Percentiles rank a stretch among this genome's conserved stretches.
Evolutionary conservation across 208 protist species (phyloP).

Genomic region (Trypanosomatidae sp.): DNA sequence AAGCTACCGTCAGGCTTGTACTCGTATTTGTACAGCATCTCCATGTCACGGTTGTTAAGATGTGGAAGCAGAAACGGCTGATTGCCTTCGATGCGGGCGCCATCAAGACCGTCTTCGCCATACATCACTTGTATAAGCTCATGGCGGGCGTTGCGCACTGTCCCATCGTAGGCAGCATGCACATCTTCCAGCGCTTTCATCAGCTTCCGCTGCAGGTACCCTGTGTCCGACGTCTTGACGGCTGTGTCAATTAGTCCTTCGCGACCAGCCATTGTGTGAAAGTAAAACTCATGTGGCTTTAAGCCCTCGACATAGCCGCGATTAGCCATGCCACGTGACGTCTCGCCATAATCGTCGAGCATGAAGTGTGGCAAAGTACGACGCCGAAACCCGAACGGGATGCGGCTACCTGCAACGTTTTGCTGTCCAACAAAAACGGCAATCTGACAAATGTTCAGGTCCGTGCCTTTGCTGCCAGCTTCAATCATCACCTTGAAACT

Average conservation of each 20-base stretch:
- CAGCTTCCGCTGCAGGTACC: constrained; percentile 91
- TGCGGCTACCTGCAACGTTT: constrained; percentile 98
- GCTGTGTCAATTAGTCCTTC: constrained; percentile 99
- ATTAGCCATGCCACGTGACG: constrained; percentile 96
- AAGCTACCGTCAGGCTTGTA: constrained; percentile 66
- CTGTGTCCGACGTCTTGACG: constrained; percentile 99
- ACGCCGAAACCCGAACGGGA: constrained; percentile 95
- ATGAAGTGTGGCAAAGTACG: constrained; percentile 98
- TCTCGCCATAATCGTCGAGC: constrained; percentile 97
- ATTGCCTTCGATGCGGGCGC: constrained; percentile 84
- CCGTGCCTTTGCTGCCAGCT: constrained; percentile 97
- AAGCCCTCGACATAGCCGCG: constrained; percentile 98
- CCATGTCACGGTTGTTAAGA: constrained; percentile 55
- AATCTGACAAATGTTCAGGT: constrained; percentile 99
- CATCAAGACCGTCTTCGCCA: constrained; percentile 99
- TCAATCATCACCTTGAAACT: constrained; percentile 95
- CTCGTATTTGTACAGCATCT: constrained; percentile 54
- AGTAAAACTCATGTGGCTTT: constrained; percentile 99
- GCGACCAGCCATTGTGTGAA: constrained; percentile 99
- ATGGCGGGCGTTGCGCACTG: constrained; percentile 93
- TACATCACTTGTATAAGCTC: constrained; percentile 97
- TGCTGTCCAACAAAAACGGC: constrained; percentile 99
- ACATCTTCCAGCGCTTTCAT: constrained; percentile 99
- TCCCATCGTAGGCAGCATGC: constrained; percentile 96
- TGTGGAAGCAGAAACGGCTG: constrained; percentile 62